Base-by-base conservation (phyloP, 2,329 filamentous ascomycete genomes). In the Aspergillus versicolor region DNA sequence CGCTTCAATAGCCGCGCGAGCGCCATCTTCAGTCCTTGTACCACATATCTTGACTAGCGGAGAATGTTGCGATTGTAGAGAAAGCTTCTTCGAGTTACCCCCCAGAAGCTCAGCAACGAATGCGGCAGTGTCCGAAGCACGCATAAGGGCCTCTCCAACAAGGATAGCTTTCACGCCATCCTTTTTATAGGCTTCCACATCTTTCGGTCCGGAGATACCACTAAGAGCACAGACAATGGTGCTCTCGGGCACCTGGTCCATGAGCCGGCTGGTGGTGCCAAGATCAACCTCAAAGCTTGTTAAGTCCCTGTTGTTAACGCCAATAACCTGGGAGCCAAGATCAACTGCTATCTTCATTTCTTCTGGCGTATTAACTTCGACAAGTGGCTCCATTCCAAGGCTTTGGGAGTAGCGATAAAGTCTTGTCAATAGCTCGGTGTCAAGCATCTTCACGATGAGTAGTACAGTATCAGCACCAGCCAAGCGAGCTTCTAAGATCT, bases 381-480 rank as follows among this genome's bases (percentile, higher is more conserved):
- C 94, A 30, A 99, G 77, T 34, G 94, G 94, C 76, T 99, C 95
- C 94, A 99, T 99, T 17, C 92, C 93, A 2, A 99, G 81, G 2
- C 88, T 92, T 43, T 87, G 82, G 1, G 92, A 97, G 77, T 97
- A 99, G 56, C 87, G 82, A 79, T 97, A 99, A 11, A 99, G 80
- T 44, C 85, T 82, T 57, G 86, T 86, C 32, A 99, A 81, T 4
- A 89, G 81, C 27, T 86, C 84, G 24, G 84, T 78, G 59, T 93
- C 88, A 11, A 99, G 84, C 94, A 99, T 99, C 80, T 99, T 99
- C 51, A 99, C 94, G 65, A 99, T 99, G 19, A 99, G 83, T 24
- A 99, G 81, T 17, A 99, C 88, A 0, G 93, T 97, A 74, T 99
- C 93, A 7, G 94, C 94, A 63, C 94, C 94, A 12, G 93, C 92